Base-by-base conservation (phyloP, 257 asterid species). In the Solanum okadae region DNA sequence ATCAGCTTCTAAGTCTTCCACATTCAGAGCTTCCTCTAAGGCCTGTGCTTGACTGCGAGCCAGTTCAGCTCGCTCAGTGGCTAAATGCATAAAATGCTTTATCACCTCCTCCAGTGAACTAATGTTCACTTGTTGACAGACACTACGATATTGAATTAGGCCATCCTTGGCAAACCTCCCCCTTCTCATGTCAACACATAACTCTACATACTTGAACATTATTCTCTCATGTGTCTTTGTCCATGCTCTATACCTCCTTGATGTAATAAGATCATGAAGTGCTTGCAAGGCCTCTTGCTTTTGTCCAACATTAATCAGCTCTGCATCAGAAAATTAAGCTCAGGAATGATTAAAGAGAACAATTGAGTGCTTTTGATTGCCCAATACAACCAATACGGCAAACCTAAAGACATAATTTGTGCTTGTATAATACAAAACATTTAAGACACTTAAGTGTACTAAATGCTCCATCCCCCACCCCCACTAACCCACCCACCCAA, bases 201-300 rank as follows among this genome's bases (percentile, higher is more conserved):
- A 89, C 78, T 91, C 93, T 27, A 91, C 87, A 67, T 91, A 88
- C 89, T 91, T 91, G 87, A 91, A 91, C 92, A 91, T 89, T 27
- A 91, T 87, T 65, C 83, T 85, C 83, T 91, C 93, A 76, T 85
- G 91, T 7, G 92, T 85, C 91, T 91, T 91, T 83, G 86, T 87
- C 93, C 93, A 91, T 87, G 92, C 92, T 73, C 91, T 91, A 56
- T 91, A 87, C 87, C 92, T 90, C 88, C 91, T 85, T 6, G 93
- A 91, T 68, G 91, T 87, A 52, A 91, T 90, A 67, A 90, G 88
- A 42, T 90, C 89, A 86, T 91, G 93, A 72, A 90, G 92, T 18
- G 92, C 84, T 68, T 91, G 90, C 87, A 88, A 85, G 31, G 93
- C 93, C 65, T 90, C 93, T 89, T 90, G 92, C 46, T 90, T 90